phyloP scores from a whole-genome alignment of 148 eudicot species.

The Silene latifolia region DNA sequence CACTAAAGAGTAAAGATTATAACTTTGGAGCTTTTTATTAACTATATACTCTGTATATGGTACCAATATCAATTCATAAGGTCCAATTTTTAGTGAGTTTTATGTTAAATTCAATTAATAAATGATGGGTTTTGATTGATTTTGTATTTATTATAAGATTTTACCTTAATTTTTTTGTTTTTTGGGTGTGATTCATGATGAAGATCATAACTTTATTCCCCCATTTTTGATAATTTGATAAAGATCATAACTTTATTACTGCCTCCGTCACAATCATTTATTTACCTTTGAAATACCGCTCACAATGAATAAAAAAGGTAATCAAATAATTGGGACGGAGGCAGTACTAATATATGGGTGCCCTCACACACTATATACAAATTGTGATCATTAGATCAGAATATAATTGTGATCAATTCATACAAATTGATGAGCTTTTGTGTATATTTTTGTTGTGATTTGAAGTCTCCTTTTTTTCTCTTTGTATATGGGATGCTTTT shows the following conservation, averaged over 20 bases:
- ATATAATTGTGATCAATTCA: slow-evolving; percentile 6
- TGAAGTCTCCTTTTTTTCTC: not conserved
- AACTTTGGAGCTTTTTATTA: slow-evolving; percentile 14
- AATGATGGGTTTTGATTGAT: slow-evolving; percentile 29
- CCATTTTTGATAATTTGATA: too few species aligned
- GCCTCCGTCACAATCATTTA: too few species aligned
- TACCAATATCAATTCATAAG: slow-evolving; percentile 9
- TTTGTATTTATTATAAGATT: slow-evolving; percentile 26
- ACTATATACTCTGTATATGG: not conserved
- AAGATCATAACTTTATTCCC: not conserved
- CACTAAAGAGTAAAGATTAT: slow-evolving; percentile 10
- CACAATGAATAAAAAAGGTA: too few species aligned
- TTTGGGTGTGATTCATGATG: too few species aligned
- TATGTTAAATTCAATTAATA: slow-evolving; percentile 4
- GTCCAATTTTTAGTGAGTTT: slow-evolving; percentile 16
- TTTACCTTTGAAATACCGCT: too few species aligned
- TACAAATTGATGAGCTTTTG: not conserved
- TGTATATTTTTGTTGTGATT: not conserved
- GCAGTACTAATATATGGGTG: too few species aligned
- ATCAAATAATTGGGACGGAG: too few species aligned
- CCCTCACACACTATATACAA: too few species aligned
- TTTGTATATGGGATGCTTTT: too few species aligned
- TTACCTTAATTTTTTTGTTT: slow-evolving; percentile 21
- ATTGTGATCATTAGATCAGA: not conserved
- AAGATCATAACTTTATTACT: slow-evolving; percentile 17